Percentiles rank a stretch among this genome's conserved stretches.
phyloP scores from a whole-genome alignment of 164 flowering plant species.

The Nymphaea thermarum region DNA sequence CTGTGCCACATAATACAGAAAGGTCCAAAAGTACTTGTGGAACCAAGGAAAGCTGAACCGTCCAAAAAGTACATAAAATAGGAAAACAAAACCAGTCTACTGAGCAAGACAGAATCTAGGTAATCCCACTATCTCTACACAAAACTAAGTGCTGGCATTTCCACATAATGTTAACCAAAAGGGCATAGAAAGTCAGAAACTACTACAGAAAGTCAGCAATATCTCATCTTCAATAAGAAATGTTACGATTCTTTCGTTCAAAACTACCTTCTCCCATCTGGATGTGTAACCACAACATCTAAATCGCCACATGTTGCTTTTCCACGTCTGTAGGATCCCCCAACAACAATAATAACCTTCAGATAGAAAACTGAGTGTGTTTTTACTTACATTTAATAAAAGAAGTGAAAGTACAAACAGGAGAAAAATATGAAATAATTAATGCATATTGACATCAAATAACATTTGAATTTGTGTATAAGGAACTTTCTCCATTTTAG shows the following conservation, averaged over 20 bases:
- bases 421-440: too few species aligned
- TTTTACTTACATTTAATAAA: too few species aligned
- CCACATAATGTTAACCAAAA: not conserved
- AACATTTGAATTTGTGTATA: too few species aligned
- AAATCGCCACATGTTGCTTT: constrained; percentile 93
- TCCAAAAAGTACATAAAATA: not conserved
- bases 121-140: too few species aligned
- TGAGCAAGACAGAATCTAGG: not conserved
- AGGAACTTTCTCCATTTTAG: too few species aligned
- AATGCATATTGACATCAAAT: too few species aligned
- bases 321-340: constrained; percentile 97
- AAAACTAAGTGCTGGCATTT: too few species aligned
- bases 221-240: not conserved
- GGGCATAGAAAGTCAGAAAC: not conserved
- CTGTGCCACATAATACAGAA: not conserved
- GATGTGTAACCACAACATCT: constrained; percentile 87
- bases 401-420: too few species aligned
- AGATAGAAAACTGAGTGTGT: constrained; percentile 3
- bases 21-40: not conserved
- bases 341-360: constrained; percentile 70
- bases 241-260: not conserved
- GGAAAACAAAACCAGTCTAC: not conserved
- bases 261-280: constrained; percentile 78
- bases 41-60: not conserved
- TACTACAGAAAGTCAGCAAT: not conserved